Conservation (phyloP, 768 basidiomycete species). For the Lentinula sp. region DNA sequence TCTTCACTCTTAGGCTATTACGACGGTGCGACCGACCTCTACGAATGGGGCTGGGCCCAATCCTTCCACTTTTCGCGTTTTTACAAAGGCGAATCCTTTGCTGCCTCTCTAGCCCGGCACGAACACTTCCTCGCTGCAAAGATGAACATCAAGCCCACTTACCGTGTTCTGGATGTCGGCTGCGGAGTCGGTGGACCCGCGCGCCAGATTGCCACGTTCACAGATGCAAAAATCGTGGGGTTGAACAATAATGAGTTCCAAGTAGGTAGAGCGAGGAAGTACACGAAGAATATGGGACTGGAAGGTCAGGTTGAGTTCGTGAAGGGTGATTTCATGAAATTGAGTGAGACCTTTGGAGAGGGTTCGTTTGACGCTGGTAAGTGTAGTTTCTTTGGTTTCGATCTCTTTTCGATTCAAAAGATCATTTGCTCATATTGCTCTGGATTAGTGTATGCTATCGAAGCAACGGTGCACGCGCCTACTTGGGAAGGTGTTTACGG, state of each 20-base stretch:
- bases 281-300: conserved; percentile 73
- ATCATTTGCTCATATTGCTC: conserved; percentile 4
- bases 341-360: conserved; percentile 86
- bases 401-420: neutral
- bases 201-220: conserved; percentile 88
- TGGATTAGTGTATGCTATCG: conserved; percentile 85
- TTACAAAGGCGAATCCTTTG: conserved; percentile 83
- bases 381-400: conserved; percentile 15
- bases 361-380: conserved; percentile 90
- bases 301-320: conserved; percentile 74
- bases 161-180: conserved; percentile 96
- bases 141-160: conserved; percentile 80
- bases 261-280: conserved; percentile 75
- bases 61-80: conserved; percentile 98
- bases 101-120: conserved; percentile 79
- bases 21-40: conserved; percentile 91
- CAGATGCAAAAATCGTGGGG: conserved; percentile 78
- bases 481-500: conserved; percentile 94
- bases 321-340: conserved; percentile 96
- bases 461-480: conserved; percentile 96
- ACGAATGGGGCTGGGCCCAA: conserved; percentile 89
- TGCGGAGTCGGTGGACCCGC: conserved; percentile 98
- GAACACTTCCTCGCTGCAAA: conserved; percentile 94
- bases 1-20: conserved; percentile 61
- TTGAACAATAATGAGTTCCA: conserved; percentile 98